Base-by-base conservation (phyloP, 2,329 filamentous ascomycete species). In the Beauveria rudraprayagi region DNA sequence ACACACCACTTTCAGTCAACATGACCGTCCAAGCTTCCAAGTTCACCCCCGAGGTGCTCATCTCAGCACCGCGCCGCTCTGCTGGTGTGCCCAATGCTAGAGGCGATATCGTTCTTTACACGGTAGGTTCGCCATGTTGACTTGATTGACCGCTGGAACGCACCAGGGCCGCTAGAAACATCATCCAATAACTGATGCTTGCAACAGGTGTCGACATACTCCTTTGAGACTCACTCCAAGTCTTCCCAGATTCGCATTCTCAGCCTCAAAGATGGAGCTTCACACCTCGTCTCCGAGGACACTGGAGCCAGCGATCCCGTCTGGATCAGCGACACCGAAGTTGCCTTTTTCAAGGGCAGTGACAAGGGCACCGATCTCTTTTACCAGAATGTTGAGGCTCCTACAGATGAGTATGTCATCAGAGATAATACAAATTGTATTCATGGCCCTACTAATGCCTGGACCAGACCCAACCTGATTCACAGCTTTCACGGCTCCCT, bases 41-140 rank as follows among this genome's bases (percentile, higher is more conserved):
- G 66, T 90, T 92, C 75, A 91, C 88, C 10, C 88, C 89, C 5
- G 83, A 91, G 78, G 87, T 90, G 66, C 80, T 94, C 62, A 82
- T 94, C 68, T 87, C 87, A 65, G 88, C 89, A 17, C 89, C 90
- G 37, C 85, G 90, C 61, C 84, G 90, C 53, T 89, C 87, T 11
- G 72, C 84, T 17, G 89, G 85, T 53, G 72, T 84, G 1, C 89
- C 90, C n/a, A 93, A 91, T 71, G 72, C 79, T 43, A 78, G 82
- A 57, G 88, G 87, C 48, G 84, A 82, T 59, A 78, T 83, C 62
- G 79, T 87, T 52, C 73, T 92, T 30, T 91, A 87, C 69, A 85
- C 84, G 47, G 83, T 86, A 67, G 11, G 56, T 77, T 37, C 65
- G 61, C 19, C 28, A 17, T 52, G 22, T 3, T 30, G 17, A 40